Conservation (phyloP, 176 grass and related monocot genomes). For the Musa acuminata region DNA sequence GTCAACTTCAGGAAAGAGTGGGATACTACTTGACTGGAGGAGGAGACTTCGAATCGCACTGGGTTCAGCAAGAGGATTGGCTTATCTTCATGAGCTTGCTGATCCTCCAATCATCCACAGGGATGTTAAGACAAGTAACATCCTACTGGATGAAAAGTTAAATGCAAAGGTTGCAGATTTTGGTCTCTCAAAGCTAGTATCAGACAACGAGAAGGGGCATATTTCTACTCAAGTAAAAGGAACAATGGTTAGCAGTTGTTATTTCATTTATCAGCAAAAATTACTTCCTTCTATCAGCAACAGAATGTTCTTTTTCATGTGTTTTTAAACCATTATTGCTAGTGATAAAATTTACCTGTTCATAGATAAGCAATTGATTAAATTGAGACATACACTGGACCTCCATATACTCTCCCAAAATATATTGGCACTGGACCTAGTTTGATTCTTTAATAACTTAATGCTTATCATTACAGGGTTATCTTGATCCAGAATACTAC, state of each 20-base stretch:
- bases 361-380: background rate
- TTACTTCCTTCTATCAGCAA: background rate
- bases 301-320: background rate
- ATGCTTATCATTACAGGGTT: conserved; percentile 43
- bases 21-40: conserved; percentile 70
- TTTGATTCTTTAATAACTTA: background rate
- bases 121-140: conserved; percentile 91
- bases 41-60: conserved; percentile 66
- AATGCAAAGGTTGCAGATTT: conserved; percentile 97
- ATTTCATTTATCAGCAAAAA: conserved; percentile 3
- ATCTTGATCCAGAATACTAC: conserved; percentile 94
- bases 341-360: background rate
- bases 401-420: too few relatives aligned
- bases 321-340: background rate
- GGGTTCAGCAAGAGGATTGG: conserved; percentile 64
- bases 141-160: conserved; percentile 86
- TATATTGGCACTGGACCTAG: background rate
- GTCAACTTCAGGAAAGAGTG: conserved; percentile 58
- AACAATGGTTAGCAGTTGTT: conserved; percentile 44
- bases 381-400: background rate
- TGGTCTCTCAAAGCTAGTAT: conserved; percentile 73
- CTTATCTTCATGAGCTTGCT: conserved; percentile 90
- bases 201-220: conserved; percentile 59
- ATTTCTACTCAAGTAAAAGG: conserved; percentile 93
- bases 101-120: conserved; percentile 95